Percentiles rank a stretch among this genome's conserved stretches.
These are phyloP conservation scores for Saksenaea vasiformis DNA, from an alignment of 371 early-diverging fungal species.

Conservation along the genomic window DNA sequence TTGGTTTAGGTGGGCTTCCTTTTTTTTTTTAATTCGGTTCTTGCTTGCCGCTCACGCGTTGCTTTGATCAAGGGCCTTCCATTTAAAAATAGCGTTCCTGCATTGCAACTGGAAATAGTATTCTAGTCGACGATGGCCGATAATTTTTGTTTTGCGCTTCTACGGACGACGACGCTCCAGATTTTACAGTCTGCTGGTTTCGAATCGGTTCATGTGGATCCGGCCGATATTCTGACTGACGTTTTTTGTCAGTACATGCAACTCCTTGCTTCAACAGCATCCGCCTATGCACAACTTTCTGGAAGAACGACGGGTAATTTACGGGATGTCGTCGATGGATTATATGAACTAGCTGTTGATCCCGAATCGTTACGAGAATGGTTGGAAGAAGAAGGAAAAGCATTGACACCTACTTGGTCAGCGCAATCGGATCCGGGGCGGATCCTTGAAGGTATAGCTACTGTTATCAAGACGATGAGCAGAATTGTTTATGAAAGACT, in stretches of 20 bases:
- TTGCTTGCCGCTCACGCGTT: not conserved
- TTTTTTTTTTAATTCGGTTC: not conserved
- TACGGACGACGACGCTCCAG: conserved; percentile 45
- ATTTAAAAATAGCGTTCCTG: not conserved
- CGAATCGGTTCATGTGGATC: conserved; percentile 38
- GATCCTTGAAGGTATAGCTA: conserved; percentile 37
- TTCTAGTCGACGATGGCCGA: conserved; percentile 36
- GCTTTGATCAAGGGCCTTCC: not conserved
- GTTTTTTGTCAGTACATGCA: conserved; percentile 45
- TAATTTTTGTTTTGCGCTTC: conserved; percentile 44
- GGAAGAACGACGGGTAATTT: conserved; percentile 40
- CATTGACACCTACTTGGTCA: conserved; percentile 45
- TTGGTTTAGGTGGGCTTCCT: not conserved
- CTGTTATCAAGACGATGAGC: not conserved
- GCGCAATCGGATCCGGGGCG: conserved; percentile 50
- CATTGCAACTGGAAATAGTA: not conserved
- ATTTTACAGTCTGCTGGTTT: conserved; percentile 52
- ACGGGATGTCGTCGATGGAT: conserved; percentile 36
- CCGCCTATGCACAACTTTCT: conserved; percentile 44
- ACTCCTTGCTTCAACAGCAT: conserved; percentile 37
- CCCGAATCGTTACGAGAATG: conserved; percentile 30
- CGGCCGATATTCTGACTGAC: conserved; percentile 46
- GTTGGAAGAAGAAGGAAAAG: conserved; percentile 48
- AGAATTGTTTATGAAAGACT: not conserved
- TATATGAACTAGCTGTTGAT: conserved; percentile 33